These are phyloP conservation scores for Pistacia vera DNA, from an alignment of 345 rosid species.

Conservation along the genomic window DNA sequence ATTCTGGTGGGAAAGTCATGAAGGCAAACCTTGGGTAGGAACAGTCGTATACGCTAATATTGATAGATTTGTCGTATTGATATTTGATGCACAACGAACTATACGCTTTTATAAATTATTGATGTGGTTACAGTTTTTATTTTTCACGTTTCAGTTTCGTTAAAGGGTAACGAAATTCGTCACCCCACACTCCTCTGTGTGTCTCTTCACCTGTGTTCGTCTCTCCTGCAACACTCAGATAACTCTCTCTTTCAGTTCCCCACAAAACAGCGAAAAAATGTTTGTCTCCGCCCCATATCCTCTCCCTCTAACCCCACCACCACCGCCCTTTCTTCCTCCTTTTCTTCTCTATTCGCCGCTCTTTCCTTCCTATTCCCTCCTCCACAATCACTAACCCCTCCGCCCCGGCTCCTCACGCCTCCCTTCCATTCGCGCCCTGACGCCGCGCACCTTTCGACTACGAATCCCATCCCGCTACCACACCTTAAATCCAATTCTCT, in stretches of 20 bases:
- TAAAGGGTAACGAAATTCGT: no score
- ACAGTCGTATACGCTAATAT: no score
- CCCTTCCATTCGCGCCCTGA: constrained; percentile 41
- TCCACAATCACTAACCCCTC: constrained; percentile 19
- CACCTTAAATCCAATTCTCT: constrained; percentile 44
- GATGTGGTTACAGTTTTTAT: neutral
- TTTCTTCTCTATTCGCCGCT: neutral
- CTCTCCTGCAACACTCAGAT: neutral
- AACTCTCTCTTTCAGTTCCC: neutral
- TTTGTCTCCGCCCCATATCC: constrained; percentile 4
- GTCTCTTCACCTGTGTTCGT: neutral
- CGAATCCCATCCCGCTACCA: constrained; percentile 47
- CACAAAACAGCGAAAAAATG: neutral
- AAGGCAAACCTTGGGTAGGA: no score
- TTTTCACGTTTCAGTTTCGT: neutral
- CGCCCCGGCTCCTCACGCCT: neutral
- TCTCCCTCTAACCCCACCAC: neutral
- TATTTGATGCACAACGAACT: no score
- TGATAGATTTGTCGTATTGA: no score
- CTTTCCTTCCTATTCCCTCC: constrained; percentile 17
- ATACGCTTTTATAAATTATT: no score
- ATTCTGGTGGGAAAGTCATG: no score
- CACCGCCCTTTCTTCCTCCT: neutral
- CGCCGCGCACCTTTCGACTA: constrained; percentile 68
- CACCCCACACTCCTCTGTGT: neutral